Evolutionary conservation across 768 basidiomycete species (phyloP).

Genomic region (Cubamyces sp.): DNA sequence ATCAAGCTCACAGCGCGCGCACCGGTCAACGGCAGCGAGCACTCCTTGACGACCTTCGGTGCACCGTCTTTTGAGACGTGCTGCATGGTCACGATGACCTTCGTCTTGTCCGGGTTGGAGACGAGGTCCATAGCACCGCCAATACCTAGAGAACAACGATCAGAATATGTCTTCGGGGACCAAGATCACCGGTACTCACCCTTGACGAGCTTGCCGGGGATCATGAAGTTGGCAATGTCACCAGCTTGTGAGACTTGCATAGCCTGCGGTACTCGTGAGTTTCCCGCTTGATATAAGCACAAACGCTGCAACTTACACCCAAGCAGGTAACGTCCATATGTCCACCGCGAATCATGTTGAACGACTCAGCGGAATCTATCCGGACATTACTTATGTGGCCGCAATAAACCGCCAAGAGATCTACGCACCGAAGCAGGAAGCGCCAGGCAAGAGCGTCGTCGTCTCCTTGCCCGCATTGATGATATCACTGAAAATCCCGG

Average conservation of each 20-base stretch:
- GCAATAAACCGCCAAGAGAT: neutral
- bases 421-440: constrained; percentile 78
- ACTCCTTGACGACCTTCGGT: constrained; percentile 82
- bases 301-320: constrained; percentile 58
- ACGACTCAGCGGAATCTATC: constrained; percentile 85
- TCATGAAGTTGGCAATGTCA: constrained; percentile 97
- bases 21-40: constrained; percentile 84
- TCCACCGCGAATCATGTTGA: constrained; percentile 96
- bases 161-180: neutral
- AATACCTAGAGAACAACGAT: constrained; percentile 55
- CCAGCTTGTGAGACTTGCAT: constrained; percentile 93
- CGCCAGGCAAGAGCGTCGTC: constrained; percentile 86
- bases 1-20: constrained; percentile 86
- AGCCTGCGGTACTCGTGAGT: constrained; percentile 52
- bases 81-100: constrained; percentile 86
- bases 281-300: neutral
- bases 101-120: constrained; percentile 93
- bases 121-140: constrained; percentile 96
- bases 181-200: constrained; percentile 41
- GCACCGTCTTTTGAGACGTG: constrained; percentile 88
- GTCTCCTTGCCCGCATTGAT: constrained; percentile 96
- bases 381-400: constrained; percentile 11
- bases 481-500: constrained; percentile 59
- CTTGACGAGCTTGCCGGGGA: constrained; percentile 89
- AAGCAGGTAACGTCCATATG: constrained; percentile 91